These are phyloP conservation scores for Aspergillus versicolor DNA, from an alignment of 2,329 filamentous ascomycete species.

Conservation along the genomic window DNA sequence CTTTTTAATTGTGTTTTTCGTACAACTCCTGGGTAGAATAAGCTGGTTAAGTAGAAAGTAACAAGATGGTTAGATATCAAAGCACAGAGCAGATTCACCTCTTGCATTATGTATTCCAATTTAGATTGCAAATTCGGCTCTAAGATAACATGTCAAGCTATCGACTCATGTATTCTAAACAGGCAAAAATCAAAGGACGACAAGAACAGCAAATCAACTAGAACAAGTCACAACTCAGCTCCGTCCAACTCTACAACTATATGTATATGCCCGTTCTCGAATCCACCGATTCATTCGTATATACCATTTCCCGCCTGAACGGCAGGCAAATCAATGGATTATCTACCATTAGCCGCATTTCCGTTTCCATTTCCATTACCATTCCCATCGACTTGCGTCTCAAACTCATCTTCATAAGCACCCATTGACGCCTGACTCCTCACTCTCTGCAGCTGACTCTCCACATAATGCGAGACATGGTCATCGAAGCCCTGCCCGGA, in stretches of 20 bases:
- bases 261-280: not conserved
- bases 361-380: constrained; percentile 15
- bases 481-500: constrained; percentile 59
- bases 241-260: not conserved
- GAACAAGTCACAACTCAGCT: not conserved
- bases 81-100: not conserved
- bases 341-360: not conserved
- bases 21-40: not conserved
- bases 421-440: constrained; percentile 56
- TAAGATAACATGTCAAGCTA: not conserved
- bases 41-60: not conserved
- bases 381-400: constrained; percentile 54
- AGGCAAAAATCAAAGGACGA: not conserved
- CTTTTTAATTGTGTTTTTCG: not conserved
- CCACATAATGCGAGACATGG: constrained; percentile 79
- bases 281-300: not conserved
- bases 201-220: not conserved
- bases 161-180: not conserved
- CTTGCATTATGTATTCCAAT: not conserved
- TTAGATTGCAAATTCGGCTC: not conserved
- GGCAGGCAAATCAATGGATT: not conserved
- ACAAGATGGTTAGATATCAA: not conserved
- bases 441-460: constrained; percentile 74
- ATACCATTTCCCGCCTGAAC: too few species aligned
- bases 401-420: constrained; percentile 62